Evolutionary conservation across 148 eudicot species (phyloP).

Genomic region (Rhododendron ferrugineum): DNA sequence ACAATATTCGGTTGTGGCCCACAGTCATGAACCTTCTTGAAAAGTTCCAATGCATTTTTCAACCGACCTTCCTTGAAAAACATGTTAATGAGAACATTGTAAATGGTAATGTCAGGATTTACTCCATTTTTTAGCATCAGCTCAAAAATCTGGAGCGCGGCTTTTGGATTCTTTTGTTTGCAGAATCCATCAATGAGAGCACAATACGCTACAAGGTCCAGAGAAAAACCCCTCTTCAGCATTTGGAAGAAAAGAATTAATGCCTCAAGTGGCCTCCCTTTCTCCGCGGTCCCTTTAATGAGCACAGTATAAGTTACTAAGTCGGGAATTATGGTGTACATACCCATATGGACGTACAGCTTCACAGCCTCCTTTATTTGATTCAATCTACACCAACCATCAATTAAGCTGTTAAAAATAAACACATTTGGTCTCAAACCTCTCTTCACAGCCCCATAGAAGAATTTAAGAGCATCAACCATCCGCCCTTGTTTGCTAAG

Average conservation of each 20-base stretch:
- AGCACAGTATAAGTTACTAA: slow-evolving; percentile 44
- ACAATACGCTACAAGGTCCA: slow-evolving; percentile 52
- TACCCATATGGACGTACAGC: slow-evolving; percentile 36
- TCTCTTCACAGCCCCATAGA: slow-evolving; percentile 35
- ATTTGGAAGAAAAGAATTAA: slow-evolving; percentile 39
- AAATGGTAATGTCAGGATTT: slow-evolving; percentile 44
- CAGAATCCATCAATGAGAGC: slow-evolving; percentile 49
- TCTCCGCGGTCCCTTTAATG: slow-evolving; percentile 31
- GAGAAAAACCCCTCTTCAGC: slow-evolving; percentile 30
- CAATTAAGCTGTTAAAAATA: slow-evolving; percentile 44
- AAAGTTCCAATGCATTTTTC: slow-evolving; percentile 29
- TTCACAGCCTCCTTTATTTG: slow-evolving; percentile 28
- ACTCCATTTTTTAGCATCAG: slow-evolving; percentile 39
- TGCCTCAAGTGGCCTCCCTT: slow-evolving; percentile 27
- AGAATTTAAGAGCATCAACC: slow-evolving; percentile 47
- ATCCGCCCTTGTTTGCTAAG: slow-evolving; percentile 46
- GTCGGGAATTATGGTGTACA: slow-evolving; percentile 30
- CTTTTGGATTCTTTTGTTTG: slow-evolving; percentile 30
- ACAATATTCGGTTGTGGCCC: slow-evolving; percentile 60
- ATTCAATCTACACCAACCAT: slow-evolving; percentile 53
- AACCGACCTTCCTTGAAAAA: slow-evolving; percentile 29
- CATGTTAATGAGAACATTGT: slow-evolving; percentile 48
- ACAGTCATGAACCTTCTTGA: slow-evolving; percentile 20
- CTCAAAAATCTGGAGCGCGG: slow-evolving; percentile 30
- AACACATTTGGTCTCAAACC: slow-evolving; percentile 36